A percentile compares a stretch with the other conserved stretches of the same genome.
phyloP scores from a whole-genome alignment of 164 flowering plant genomes.

The Brasenia schreberi region DNA sequence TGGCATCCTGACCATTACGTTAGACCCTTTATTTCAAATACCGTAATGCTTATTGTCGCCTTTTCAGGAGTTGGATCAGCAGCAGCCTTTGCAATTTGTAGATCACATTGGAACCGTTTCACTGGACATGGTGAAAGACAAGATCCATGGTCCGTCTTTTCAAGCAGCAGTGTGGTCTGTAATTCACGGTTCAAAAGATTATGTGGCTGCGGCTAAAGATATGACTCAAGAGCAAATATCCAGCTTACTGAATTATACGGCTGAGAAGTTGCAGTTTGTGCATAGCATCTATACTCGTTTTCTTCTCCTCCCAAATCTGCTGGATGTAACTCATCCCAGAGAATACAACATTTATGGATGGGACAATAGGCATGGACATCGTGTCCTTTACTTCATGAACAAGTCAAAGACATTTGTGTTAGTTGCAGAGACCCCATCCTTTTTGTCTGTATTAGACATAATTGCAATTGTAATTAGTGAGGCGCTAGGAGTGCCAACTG shows the following conservation, averaged over 20 bases:
- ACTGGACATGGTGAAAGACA: constrained; percentile 32
- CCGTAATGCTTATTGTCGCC: too few relatives aligned
- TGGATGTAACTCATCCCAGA: constrained; percentile 56
- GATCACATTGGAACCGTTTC: constrained; percentile 49
- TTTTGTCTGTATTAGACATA: constrained; percentile 57
- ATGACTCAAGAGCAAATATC: constrained; percentile 26
- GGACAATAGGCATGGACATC: constrained; percentile 29
- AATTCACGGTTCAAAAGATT: constrained; percentile 21
- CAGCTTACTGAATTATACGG: constrained; percentile 29
- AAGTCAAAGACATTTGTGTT: constrained; percentile 27
- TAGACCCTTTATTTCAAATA: too few relatives aligned
- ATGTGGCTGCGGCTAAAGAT: constrained; percentile 15
- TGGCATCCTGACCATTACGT: too few relatives aligned
- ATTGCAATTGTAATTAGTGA: constrained; percentile 64
- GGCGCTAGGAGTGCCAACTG: constrained; percentile 45
- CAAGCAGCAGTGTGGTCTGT: constrained; percentile 60
- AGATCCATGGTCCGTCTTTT: constrained; percentile 48
- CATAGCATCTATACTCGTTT: constrained; percentile 51
- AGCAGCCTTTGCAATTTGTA: constrained; percentile 33
- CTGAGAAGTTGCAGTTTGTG: constrained; percentile 70
- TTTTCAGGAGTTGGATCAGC: constrained; percentile 55
- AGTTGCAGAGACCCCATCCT: constrained; percentile 78
- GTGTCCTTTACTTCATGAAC: constrained; percentile 58
- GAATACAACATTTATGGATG: constrained; percentile 53
- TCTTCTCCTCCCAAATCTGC: constrained; percentile 51